These are phyloP conservation scores for Acanthamoeba royreba DNA, from an alignment of 208 protist species.

Conservation along the genomic window DNA sequence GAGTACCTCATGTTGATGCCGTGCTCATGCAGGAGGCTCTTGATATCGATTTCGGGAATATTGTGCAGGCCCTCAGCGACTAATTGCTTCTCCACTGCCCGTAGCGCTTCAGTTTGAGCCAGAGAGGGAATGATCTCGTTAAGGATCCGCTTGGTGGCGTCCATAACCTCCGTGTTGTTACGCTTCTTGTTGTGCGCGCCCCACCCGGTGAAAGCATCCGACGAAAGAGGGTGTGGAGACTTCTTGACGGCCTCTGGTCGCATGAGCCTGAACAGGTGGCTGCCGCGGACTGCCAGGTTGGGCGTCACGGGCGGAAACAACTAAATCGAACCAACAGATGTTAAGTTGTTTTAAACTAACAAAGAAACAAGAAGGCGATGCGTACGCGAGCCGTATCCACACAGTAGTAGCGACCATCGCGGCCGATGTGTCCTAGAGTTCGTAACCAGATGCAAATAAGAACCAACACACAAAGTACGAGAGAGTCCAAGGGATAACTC, in stretches of 20 bases:
- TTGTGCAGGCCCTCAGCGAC: not conserved
- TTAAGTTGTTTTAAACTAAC: not conserved
- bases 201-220: conserved; percentile 33
- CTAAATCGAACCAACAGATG: not conserved
- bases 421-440: not conserved
- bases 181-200: conserved; percentile 30
- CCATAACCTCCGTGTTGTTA: conserved; percentile 31
- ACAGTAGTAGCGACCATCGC: conserved; percentile 36
- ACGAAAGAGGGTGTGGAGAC: conserved; percentile 1
- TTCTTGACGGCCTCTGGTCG: conserved; percentile 9
- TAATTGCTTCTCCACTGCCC: not conserved
- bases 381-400: conserved; percentile 26
- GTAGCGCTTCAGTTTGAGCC: not conserved
- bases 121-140: not conserved
- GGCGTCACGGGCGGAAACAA: conserved; percentile 41
- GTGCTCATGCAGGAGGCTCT: not conserved
- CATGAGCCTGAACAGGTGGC: conserved; percentile 20
- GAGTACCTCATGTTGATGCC: conserved; percentile 39
- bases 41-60: not conserved
- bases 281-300: not conserved
- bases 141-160: not conserved
- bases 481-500: not conserved
- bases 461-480: not conserved
- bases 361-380: not conserved
- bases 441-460: not conserved